Evolutionary conservation across 768 basidiomycete species (phyloP), one percentile per base, ranked within the genome.

Genomic region (Zangia roseola): DNA sequence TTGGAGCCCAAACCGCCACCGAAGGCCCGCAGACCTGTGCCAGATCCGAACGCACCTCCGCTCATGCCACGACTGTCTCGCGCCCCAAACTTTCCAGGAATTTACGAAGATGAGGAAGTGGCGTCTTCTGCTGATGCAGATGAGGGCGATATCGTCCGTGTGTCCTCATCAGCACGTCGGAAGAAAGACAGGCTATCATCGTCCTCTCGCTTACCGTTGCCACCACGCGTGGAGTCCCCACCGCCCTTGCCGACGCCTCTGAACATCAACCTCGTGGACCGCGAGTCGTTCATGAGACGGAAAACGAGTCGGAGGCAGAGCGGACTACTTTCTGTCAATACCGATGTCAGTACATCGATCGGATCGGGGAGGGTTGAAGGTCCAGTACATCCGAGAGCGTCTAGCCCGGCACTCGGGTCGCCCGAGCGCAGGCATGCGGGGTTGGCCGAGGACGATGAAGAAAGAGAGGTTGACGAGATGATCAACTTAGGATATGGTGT

Each of bases 361-460:
- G 67, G 14, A 54, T 66, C 50, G 41, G 61, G 50, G 45, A 55
- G 49, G 40, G 45, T 19, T 0, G 73, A 73, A 13, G 60, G 70
- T 14, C 56, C 74, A 20, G 60, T 75, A 20, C 72, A 73, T 16
- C 81, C 76, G 9, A 76, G 84, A 48, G 78, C 82, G 21, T 73
- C 80, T 1, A 88, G 85, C 54, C 86, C 86, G 3, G 83, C 83
- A 2, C 81, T 84, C 55, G 86, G 83, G 6, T 84, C 82, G 2
- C 83, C 84, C 25, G 57, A 73, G 19, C 75, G 81, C 38, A 68
- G 77, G 54, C 75, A 76, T 48, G 81, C 81, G 12, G 82, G 75
- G 0, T 60, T 80, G 10, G 81, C 78, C 5, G 80, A 80, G 49
- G 73, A 75, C 23, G 80, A 83, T 31, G 83, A 80, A 46, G 84